Conservation (phyloP, 2,329 filamentous ascomycete genomes). For the Parafenestella ontariensis region DNA sequence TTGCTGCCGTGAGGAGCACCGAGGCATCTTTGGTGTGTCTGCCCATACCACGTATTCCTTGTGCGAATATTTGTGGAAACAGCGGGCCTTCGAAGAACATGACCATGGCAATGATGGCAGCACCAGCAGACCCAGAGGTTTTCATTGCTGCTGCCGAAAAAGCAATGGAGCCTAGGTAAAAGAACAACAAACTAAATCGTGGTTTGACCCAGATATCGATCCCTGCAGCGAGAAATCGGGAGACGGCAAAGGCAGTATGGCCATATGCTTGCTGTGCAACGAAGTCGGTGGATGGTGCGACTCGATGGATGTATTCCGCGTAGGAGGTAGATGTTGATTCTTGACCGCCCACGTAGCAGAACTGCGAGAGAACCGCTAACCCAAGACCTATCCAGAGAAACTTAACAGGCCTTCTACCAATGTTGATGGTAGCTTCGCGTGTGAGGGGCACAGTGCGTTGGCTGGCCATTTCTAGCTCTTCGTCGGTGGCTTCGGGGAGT, state of each 20-base stretch:
- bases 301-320: conserved; percentile 51
- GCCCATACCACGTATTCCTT: conserved; percentile 64
- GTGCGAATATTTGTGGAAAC: conserved; percentile 66
- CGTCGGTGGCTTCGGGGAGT: conserved; percentile 67
- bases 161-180: conserved; percentile 61
- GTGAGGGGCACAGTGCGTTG: conserved; percentile 49
- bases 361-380: conserved; percentile 62
- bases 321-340: conserved; percentile 62
- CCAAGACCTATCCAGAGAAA: conserved; percentile 65
- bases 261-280: conserved; percentile 60
- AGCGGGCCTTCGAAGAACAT: conserved; percentile 68
- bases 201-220: conserved; percentile 64
- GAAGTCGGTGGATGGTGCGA: conserved; percentile 47
- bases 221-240: conserved; percentile 64
- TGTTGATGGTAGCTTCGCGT: conserved; percentile 50
- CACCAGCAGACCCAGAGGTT: conserved; percentile 46
- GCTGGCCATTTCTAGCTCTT: conserved; percentile 63
- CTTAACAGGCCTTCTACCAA: conserved; percentile 51
- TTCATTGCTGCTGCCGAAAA: conserved; percentile 62
- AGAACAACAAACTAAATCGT: conserved; percentile 62
- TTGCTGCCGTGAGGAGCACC: conserved; percentile 61
- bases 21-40: conserved; percentile 64
- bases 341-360: conserved; percentile 68
- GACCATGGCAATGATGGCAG: conserved; percentile 59
- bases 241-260: conserved; percentile 64